Conservation (phyloP, 306 rosid species). For the Glycyrrhiza uralensis region DNA sequence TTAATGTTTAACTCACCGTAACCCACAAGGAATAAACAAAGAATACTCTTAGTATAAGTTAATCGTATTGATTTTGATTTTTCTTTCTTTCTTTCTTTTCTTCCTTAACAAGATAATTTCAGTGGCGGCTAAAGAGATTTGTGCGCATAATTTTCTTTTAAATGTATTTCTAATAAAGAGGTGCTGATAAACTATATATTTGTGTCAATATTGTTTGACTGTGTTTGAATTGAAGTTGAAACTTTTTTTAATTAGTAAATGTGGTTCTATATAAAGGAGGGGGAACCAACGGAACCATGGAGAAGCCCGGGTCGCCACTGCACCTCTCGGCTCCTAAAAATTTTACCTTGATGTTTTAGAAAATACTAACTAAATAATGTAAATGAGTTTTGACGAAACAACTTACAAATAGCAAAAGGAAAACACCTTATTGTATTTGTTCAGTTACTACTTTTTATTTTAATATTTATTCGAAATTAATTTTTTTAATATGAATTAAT, state of each 20-base stretch:
- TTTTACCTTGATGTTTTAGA: too few relatives aligned
- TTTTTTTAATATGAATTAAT: too few relatives aligned
- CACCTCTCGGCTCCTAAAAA: too few relatives aligned
- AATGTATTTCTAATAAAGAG: not conserved
- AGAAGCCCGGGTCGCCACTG: too few relatives aligned
- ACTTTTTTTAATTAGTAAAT: not conserved
- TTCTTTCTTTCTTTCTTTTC: too few relatives aligned
- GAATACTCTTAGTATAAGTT: not conserved
- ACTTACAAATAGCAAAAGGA: too few relatives aligned
- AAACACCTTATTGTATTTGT: too few relatives aligned
- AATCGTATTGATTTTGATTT: not conserved
- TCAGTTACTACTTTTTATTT: too few relatives aligned
- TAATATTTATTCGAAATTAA: too few relatives aligned
- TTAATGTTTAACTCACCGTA: constrained; percentile 17
- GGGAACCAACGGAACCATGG: not conserved
- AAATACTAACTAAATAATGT: too few relatives aligned
- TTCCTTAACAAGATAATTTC: not conserved
- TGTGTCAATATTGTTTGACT: not conserved
- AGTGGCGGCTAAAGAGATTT: not conserved
- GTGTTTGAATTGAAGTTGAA: not conserved
- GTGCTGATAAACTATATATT: not conserved
- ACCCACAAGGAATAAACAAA: not conserved
- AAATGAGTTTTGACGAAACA: too few relatives aligned
- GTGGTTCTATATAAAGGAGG: not conserved
- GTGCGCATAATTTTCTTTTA: not conserved